phyloP scores from a whole-genome alignment of 2,329 filamentous ascomycete species.

The Talaromyces albobiverticillius region DNA sequence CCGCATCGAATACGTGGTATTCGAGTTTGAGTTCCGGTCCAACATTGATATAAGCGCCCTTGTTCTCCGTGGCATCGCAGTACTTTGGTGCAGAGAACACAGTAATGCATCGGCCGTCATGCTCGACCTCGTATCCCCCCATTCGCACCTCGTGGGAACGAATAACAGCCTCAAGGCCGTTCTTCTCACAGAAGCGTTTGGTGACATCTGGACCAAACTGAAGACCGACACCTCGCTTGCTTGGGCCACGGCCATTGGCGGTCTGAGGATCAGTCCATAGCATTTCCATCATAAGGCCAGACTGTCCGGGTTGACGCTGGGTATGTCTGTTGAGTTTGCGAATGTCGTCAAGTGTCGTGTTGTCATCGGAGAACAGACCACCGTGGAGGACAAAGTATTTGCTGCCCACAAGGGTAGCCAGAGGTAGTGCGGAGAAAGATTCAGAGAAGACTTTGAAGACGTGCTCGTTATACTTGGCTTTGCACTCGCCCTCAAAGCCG shows the following conservation, averaged over 20 bases:
- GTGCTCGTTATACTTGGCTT: constrained; percentile 94
- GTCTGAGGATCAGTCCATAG: constrained; percentile 97
- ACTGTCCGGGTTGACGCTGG: constrained; percentile 88
- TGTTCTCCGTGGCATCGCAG: constrained; percentile 97
- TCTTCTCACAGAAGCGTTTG: constrained; percentile 93
- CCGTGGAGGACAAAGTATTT: constrained; percentile 93
- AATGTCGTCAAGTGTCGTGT: constrained; percentile 86
- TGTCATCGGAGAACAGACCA: constrained; percentile 92
- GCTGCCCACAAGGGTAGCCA: constrained; percentile 86
- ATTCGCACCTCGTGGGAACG: constrained; percentile 97
- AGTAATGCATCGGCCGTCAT: constrained; percentile 92
- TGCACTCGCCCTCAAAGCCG: constrained; percentile 97
- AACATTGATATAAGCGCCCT: constrained; percentile 97
- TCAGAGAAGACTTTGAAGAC: constrained; percentile 98
- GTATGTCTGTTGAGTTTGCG: constrained; percentile 86
- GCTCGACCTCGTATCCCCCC: constrained; percentile 98
- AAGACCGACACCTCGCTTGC: constrained; percentile 93
- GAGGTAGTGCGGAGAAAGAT: constrained; percentile 88
- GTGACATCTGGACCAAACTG: constrained; percentile 97
- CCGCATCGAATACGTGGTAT: constrained; percentile 92
- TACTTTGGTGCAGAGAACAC: constrained; percentile 98
- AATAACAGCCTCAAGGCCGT: constrained; percentile 90
- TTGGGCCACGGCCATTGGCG: constrained; percentile 79
- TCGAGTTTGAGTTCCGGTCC: constrained; percentile 86
- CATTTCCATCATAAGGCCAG: constrained; percentile 99